phyloP scores from a whole-genome alignment of 805 yeast species.

The Priceomyces melissophilus region DNA sequence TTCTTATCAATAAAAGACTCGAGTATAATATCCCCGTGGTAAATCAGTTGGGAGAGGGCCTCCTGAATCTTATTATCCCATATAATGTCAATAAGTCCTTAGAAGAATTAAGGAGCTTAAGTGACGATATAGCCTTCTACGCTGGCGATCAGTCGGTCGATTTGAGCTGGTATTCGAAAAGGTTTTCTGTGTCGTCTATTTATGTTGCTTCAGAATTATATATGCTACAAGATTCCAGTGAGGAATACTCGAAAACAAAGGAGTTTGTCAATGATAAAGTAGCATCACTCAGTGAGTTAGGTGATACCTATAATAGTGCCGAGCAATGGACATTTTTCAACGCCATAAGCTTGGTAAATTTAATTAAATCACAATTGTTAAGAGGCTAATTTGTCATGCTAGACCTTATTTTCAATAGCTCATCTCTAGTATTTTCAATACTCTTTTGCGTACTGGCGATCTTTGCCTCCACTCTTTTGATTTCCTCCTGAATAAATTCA shows the following conservation, averaged over 20 bases:
- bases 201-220: slow-evolving; percentile 75
- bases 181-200: slow-evolving; percentile 64
- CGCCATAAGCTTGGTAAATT: slow-evolving; percentile 59
- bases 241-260: slow-evolving; percentile 52
- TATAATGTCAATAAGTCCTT: slow-evolving; percentile 54
- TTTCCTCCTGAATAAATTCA: slow-evolving; percentile 80
- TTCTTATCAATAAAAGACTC: slow-evolving; percentile 48
- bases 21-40: slow-evolving; percentile 47
- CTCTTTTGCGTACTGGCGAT: slow-evolving; percentile 45
- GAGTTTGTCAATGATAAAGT: slow-evolving; percentile 63
- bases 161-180: slow-evolving; percentile 89
- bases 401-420: slow-evolving; percentile 46
- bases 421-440: slow-evolving; percentile 58
- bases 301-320: slow-evolving; percentile 57
- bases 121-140: slow-evolving; percentile 79
- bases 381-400: slow-evolving; percentile 49
- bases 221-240: slow-evolving; percentile 72
- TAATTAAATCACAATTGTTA: slow-evolving; percentile 65
- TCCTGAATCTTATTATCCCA: slow-evolving; percentile 65
- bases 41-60: slow-evolving; percentile 44
- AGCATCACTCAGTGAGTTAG: slow-evolving; percentile 49
- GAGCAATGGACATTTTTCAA: slow-evolving; percentile 78
- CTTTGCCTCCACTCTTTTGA: slow-evolving; percentile 67
- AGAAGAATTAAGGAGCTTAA: slow-evolving; percentile 65
- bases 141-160: slow-evolving; percentile 80